These are phyloP conservation scores for Physocladia obscura DNA, from an alignment of 192 early-diverging fungal species.

Conservation along the genomic window DNA sequence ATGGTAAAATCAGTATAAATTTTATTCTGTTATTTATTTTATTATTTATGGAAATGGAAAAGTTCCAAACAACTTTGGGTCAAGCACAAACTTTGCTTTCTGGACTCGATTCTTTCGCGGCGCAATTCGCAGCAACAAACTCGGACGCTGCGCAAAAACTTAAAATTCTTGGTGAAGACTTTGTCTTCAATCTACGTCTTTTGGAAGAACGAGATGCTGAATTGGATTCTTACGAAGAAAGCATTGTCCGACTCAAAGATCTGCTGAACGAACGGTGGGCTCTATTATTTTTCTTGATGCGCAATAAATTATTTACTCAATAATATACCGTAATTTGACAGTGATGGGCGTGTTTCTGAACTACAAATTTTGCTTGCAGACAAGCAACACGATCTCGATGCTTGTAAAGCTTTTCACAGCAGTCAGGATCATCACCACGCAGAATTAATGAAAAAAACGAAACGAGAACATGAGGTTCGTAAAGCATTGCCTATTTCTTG, in stretches of 20 bases:
- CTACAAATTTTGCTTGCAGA: slow-evolving; percentile 35
- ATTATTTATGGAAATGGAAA: too few relatives aligned
- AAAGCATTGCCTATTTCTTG: not conserved
- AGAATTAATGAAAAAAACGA: slow-evolving; percentile 29
- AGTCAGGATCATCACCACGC: slow-evolving; percentile 40
- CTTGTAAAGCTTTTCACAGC: slow-evolving; percentile 23
- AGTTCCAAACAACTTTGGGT: too few relatives aligned
- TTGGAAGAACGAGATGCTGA: slow-evolving; percentile 43
- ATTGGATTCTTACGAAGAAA: slow-evolving; percentile 32
- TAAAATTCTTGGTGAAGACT: slow-evolving; percentile 32
- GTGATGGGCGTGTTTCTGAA: slow-evolving; percentile 36
- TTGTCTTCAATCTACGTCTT: slow-evolving; percentile 39
- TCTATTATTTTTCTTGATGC: not conserved
- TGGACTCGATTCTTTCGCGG: too few relatives aligned
- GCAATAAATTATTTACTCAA: not conserved
- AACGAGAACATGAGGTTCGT: slow-evolving; percentile 35
- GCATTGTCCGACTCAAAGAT: slow-evolving; percentile 22
- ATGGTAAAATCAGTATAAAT: too few relatives aligned
- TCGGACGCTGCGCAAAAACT: slow-evolving; percentile 5
- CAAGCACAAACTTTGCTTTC: too few relatives aligned
- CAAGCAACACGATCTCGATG: slow-evolving; percentile 23
- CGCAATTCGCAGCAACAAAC: not conserved
- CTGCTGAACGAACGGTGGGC: slow-evolving; percentile 33
- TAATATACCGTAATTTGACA: not conserved
- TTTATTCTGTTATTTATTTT: too few relatives aligned